Conservation (phyloP, 2,329 filamentous ascomycete species). For the Aspergillus brunneoviolaceus region DNA sequence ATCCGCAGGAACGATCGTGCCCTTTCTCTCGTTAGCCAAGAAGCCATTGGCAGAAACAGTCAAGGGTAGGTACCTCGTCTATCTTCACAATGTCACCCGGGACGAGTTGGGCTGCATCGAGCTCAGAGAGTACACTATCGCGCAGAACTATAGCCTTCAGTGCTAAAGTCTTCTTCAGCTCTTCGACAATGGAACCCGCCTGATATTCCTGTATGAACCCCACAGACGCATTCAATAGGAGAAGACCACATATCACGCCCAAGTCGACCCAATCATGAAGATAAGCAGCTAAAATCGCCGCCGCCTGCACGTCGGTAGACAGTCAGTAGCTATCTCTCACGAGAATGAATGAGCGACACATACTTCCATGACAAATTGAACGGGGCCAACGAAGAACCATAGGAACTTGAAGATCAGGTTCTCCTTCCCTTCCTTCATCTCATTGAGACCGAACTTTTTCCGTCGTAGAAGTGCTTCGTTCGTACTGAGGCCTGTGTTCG, state of each 20-base stretch:
- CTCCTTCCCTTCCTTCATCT: slow-evolving; percentile 89
- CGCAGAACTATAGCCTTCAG: slow-evolving; percentile 85
- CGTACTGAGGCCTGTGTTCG: slow-evolving; percentile 68
- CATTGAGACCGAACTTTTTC: slow-evolving; percentile 78
- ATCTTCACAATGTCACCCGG: slow-evolving; percentile 87
- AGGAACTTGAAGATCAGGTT: slow-evolving; percentile 80
- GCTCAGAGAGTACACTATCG: slow-evolving; percentile 73
- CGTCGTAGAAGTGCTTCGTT: slow-evolving; percentile 63
- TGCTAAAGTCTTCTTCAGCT: slow-evolving; percentile 85
- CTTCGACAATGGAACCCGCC: slow-evolving; percentile 85
- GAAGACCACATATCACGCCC: slow-evolving; percentile 80
- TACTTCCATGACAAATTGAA: slow-evolving; percentile 93
- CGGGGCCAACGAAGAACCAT: slow-evolving; percentile 80
- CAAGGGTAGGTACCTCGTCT: slow-evolving; percentile 61
- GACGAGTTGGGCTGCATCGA: slow-evolving; percentile 80
- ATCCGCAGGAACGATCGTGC: slow-evolving; percentile 87
- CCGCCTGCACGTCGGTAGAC: slow-evolving; percentile 51
- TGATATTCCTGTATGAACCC: slow-evolving; percentile 90
- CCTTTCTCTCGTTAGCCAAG: slow-evolving; percentile 42
- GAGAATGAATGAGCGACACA: slow-evolving; percentile 28
- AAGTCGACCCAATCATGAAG: slow-evolving; percentile 90
- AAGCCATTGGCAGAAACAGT: slow-evolving; percentile 3
- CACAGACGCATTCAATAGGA: slow-evolving; percentile 80
- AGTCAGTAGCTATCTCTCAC: slow-evolving; percentile 1
- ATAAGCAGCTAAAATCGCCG: slow-evolving; percentile 77